These are phyloP conservation scores for Xylaria grammica DNA, from an alignment of 495 filamentous ascomycete genomes.

Conservation along the genomic window DNA sequence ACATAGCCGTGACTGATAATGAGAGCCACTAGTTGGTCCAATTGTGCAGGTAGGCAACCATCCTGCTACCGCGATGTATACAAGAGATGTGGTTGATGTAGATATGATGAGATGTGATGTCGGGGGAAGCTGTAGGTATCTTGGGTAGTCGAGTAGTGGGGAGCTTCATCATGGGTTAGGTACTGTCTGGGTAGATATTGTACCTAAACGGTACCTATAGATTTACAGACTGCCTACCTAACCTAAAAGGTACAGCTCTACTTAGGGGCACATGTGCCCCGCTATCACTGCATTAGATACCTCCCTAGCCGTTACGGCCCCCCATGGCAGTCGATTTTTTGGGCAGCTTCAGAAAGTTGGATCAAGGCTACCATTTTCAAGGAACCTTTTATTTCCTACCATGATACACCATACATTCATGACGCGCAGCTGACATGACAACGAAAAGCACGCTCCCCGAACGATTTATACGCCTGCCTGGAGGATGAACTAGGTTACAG, in stretches of 20 bases:
- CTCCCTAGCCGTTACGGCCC: not conserved
- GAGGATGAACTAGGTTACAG: slow-evolving; percentile 16
- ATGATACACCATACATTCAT: not conserved
- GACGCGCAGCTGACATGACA: slow-evolving; percentile 18
- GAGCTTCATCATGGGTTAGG: not conserved
- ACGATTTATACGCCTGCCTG: slow-evolving; percentile 16
- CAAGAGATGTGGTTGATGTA: not conserved
- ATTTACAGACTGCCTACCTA: too few species aligned
- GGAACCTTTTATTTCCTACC: not conserved
- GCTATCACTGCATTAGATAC: too few species aligned
- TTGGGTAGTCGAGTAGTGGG: not conserved
- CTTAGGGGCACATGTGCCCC: too few species aligned
- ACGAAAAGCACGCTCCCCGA: not conserved
- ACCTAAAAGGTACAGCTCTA: too few species aligned
- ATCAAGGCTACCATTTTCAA: slow-evolving; percentile 5
- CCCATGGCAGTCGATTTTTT: not conserved
- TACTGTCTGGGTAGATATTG: too few species aligned
- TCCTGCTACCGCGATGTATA: not conserved
- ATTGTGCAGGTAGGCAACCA: slow-evolving; percentile 20
- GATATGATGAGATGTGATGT: slow-evolving; percentile 7
- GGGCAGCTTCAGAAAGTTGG: slow-evolving; percentile 6
- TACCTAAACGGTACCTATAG: too few species aligned
- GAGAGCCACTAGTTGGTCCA: slow-evolving; percentile 15
- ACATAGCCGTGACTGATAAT: slow-evolving; percentile 57
- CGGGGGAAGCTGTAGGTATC: not conserved